Percentiles rank a stretch among this genome's conserved stretches.
Conservation (phyloP, 768 basidiomycete genomes). For the Chiua virens region DNA sequence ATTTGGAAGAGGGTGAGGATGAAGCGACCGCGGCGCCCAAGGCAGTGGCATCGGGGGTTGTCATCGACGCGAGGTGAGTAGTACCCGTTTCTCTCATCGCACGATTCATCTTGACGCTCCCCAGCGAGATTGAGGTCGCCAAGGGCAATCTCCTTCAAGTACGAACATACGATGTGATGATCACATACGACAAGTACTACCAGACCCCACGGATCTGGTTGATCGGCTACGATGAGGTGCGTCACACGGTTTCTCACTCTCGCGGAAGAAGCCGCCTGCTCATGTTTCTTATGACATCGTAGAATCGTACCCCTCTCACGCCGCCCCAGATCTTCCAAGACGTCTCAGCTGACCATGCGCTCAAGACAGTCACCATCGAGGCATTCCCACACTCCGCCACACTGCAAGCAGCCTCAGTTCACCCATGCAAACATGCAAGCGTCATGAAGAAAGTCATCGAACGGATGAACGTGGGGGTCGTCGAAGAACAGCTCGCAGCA, state of each 20-base stretch:
- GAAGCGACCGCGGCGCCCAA: conserved; percentile 77
- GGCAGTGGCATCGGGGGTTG: conserved; percentile 29
- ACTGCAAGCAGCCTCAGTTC: conserved; percentile 88
- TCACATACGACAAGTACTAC: conserved; percentile 99
- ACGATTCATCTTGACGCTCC: neutral
- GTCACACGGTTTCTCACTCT: conserved; percentile 1
- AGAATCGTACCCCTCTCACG: conserved; percentile 88
- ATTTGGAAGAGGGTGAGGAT: conserved; percentile 82
- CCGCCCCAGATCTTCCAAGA: conserved; percentile 96
- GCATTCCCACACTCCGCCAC: conserved; percentile 91
- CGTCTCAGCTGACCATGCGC: conserved; percentile 93
- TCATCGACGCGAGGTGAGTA: conserved; percentile 53
- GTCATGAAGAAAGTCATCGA: conserved; percentile 99
- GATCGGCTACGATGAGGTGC: conserved; percentile 94
- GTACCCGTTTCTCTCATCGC: neutral
- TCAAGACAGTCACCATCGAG: conserved; percentile 99
- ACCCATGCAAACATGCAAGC: conserved; percentile 97
- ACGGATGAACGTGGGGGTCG: conserved; percentile 89
- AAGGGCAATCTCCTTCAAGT: conserved; percentile 90
- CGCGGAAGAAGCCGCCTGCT: neutral
- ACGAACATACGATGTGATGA: conserved; percentile 98
- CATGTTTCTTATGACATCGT: conserved; percentile 1
- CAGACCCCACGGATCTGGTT: conserved; percentile 98
- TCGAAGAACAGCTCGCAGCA: conserved; percentile 77
- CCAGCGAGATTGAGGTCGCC: conserved; percentile 61